Base-by-base conservation (phyloP, 176 grass and related monocot species). In the Pontederia crassipes region DNA sequence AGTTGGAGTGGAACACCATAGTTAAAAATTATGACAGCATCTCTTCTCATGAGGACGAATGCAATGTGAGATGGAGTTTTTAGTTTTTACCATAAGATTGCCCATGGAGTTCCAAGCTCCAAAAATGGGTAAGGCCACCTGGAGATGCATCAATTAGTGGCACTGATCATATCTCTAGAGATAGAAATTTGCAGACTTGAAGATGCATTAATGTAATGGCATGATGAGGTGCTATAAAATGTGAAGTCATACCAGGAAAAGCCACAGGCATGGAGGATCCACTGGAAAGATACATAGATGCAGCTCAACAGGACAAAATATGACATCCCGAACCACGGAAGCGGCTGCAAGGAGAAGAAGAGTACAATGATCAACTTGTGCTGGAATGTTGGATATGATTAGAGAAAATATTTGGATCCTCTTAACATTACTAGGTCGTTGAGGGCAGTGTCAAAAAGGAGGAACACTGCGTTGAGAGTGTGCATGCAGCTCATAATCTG, bases 111-210 rank as follows among this genome's bases (percentile, higher is more conserved):
- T 28, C 49, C 8, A 7, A 79, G 73, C 47, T 80, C 66, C 57
- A 88, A 73, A 66, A 88, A 88, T 16, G 85, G 80, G 66, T 88
- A 83, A 1, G 85, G 80, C 85, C 80, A 83, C 80, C 80, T 83
- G 57, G 40, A 57, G 14, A 71, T 28, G n/a, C 46, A 74, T 68
- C 45, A 40, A 40, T 40, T 4, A 40, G 6, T 40, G 32, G 32
- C 6, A 7, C 32, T 40, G 2, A 7, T 7, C 2, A 40, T 40
- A 40, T 7, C 0, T 40, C 2, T 40, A 7, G 6, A 4, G 1
- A 40, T 3, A 40, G 32, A 40, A 40, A 40, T 4, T 7, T 40
- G 2, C 6, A 40, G 4, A 40, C 32, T 40, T 40, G 2, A 40
- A 40, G 32, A 4, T 40, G 32, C 32, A 40, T 3, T 40, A 4